These are phyloP conservation scores for Halophytophthora polymorphica DNA, from an alignment of 352 stramenopile genomes.

Conservation along the genomic window DNA sequence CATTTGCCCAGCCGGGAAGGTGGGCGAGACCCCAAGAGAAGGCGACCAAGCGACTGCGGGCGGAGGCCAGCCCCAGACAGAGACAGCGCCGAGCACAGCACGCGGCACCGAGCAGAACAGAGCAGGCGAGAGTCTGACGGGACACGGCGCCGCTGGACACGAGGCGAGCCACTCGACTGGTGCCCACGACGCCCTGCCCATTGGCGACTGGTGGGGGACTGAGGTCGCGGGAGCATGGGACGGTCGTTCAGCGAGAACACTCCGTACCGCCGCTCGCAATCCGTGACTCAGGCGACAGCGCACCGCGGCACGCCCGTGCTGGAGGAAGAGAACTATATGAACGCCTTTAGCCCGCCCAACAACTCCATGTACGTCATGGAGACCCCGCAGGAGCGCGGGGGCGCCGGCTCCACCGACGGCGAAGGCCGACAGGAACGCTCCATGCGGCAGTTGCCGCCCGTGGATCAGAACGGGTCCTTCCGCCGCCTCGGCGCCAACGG, in stretches of 20 bases:
- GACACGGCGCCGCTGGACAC: too few relatives aligned
- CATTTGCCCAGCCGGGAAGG: too few relatives aligned
- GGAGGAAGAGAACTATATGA: constrained; percentile 69
- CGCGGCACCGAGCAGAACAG: too few relatives aligned
- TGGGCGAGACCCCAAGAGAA: too few relatives aligned
- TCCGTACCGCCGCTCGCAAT: constrained; percentile 28
- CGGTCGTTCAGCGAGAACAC: constrained; percentile 29
- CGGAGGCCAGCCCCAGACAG: too few relatives aligned
- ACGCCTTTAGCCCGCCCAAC: constrained; percentile 43
- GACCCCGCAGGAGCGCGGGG: constrained; percentile 32
- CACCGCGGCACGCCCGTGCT: constrained; percentile 67
- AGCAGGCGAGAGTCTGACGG: too few relatives aligned
- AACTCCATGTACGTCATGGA: constrained; percentile 77
- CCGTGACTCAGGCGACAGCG: constrained; percentile 35
- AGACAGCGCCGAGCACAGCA: too few relatives aligned
- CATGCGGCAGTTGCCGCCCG: constrained; percentile 29
- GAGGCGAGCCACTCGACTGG: too few relatives aligned
- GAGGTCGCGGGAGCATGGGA: constrained; percentile 21
- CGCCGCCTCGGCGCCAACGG: constrained; percentile 22
- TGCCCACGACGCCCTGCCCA: too few relatives aligned
- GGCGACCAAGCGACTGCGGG: too few relatives aligned
- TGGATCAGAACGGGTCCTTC: constrained; percentile 35
- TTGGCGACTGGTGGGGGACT: too few relatives aligned
- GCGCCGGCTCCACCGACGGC: constrained; percentile 24
- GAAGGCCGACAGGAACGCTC: too few relatives aligned